Evolutionary conservation across 345 rosid species (phyloP).

Genomic region (Crucihimalaya himalaica): DNA sequence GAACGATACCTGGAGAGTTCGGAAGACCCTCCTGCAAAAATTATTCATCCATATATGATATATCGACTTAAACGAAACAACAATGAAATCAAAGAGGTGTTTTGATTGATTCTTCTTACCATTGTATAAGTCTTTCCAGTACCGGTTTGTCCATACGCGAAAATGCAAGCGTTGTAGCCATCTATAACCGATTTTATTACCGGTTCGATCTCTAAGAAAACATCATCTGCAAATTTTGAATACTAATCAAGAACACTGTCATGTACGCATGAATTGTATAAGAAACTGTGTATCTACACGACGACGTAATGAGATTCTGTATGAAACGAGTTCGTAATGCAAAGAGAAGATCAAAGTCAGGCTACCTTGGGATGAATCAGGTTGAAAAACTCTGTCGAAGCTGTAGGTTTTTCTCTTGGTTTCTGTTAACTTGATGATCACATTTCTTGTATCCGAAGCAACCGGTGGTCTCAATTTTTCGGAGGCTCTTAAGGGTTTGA

Average conservation of each 20-base stretch:
- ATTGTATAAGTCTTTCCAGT: constrained; percentile 84
- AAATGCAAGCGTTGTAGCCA: constrained; percentile 85
- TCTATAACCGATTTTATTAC: constrained; percentile 72
- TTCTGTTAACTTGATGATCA: constrained; percentile 47
- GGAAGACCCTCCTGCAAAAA: constrained; percentile 64
- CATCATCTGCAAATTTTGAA: constrained; percentile 56
- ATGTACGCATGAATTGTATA: neutral
- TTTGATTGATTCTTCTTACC: constrained; percentile 45
- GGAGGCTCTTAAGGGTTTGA: constrained; percentile 49
- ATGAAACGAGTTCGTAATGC: neutral
- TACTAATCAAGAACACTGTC: constrained; percentile 7
- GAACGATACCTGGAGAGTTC: constrained; percentile 66
- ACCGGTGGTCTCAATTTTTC: constrained; percentile 43
- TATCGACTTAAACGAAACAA: neutral
- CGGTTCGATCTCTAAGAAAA: constrained; percentile 81
- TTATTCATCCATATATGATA: neutral
- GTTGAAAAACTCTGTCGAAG: constrained; percentile 67
- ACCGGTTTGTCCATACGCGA: constrained; percentile 86
- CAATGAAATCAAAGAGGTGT: neutral
- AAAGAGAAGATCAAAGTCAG: constrained; percentile 2
- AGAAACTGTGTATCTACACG: neutral
- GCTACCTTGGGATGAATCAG: constrained; percentile 72
- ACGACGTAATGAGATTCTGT: too few relatives aligned
- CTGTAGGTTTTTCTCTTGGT: constrained; percentile 54
- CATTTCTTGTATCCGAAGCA: constrained; percentile 52